Evolutionary conservation across 2,329 filamentous ascomycete species (phyloP), one percentile per base, ranked within the genome.

Genomic region (Fusarium coffeatum): DNA sequence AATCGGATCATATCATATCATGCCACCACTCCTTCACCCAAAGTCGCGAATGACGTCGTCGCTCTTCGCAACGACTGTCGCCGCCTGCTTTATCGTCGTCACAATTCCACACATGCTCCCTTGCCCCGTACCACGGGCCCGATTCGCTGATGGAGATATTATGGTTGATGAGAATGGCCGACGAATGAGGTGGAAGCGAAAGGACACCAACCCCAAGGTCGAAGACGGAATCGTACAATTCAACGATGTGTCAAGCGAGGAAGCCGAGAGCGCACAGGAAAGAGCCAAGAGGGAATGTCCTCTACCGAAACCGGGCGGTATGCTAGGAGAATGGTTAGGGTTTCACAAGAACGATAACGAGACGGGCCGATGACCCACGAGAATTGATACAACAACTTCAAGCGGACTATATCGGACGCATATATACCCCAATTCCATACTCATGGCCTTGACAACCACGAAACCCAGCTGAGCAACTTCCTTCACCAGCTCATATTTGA

Each of bases 21-120:
- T 96, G 92, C 90, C 93, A 76, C 92, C 93, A 66, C 92, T 95
- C 82, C 90, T 99, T 43, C 96, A 99, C 80, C 96, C 96, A 34
- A 91, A 94, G 80, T 98, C 95, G 73, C 91, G 93, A 76, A 93
- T 93, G 83, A 99, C 96, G 74, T 94, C 92, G 59, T 96, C 94
- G 47, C 90, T 99, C 65, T 99, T 99, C 83, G 94, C 93, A 53
- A 93, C 92, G n/a, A 98, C 95, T 2, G 88, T 98, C 57, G 86
- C 93, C 68, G 90, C 94, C 32, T 96, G 92, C 73, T 97, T 99
- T 80, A 87, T 97, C 69, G 94, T 99, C 67, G 96, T 99, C 55
- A 93, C 89, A 30, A 85, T 97, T 46, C 96, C 96, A 23, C 96
- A 99, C 79, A 78, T 97, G 30, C 88, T 99, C 20, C 96, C 96